phyloP scores from a whole-genome alignment of 352 stramenopile genomes.

The Globisporangium nunn region DNA sequence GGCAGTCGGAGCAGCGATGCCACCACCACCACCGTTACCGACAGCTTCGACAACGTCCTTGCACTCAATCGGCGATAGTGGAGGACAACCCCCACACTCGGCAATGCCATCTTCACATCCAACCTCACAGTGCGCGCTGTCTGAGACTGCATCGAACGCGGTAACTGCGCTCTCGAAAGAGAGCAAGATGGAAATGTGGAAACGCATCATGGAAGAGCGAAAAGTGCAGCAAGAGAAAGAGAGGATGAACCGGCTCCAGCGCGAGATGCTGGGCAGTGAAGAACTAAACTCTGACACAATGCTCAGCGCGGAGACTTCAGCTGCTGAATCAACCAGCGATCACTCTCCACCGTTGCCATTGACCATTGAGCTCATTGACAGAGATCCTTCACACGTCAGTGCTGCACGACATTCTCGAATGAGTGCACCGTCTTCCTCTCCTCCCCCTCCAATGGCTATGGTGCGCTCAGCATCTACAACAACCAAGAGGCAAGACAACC shows the following conservation, averaged over 20 bases:
- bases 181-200: conserved; percentile 62
- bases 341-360: background rate
- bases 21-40: background rate
- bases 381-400: background rate
- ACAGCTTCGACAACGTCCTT: background rate
- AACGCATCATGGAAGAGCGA: conserved; percentile 45
- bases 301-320: background rate
- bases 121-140: background rate
- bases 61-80: background rate
- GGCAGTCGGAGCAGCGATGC: background rate
- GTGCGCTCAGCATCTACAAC: background rate
- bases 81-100: background rate
- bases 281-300: background rate
- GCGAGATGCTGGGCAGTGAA: background rate
- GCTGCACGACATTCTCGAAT: background rate
- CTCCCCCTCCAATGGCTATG: background rate
- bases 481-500: background rate
- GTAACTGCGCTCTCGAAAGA: conserved; percentile 28
- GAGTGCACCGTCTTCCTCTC: background rate
- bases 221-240: conserved; percentile 24
- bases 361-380: background rate
- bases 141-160: no score
- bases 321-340: background rate
- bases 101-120: background rate
- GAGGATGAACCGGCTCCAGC: conserved; percentile 9